Evolutionary conservation across 441 rosid genomes (phyloP), one percentile per base, ranked within the genome.

Genomic region (Isatis lusitanica): DNA sequence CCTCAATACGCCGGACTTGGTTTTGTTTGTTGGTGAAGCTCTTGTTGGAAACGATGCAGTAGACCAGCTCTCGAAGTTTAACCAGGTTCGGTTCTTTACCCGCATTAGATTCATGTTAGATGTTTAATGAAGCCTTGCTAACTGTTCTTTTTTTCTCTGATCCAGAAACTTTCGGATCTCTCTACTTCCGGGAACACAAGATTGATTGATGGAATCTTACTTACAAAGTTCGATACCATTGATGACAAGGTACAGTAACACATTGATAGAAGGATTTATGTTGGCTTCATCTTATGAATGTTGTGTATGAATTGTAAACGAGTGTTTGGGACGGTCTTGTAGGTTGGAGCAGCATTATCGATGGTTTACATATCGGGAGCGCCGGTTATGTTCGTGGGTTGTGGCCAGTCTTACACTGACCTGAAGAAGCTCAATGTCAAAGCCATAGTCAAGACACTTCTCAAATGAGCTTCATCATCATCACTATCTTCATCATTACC

Each of bases 311-410:
- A 38, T 13, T 64, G 9, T 30, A 38, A 70, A 58, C 26, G 74
- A 9, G 40, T 78, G 71, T 36, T 61, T 63, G 38, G 60, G 66
- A 65, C n/a, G 15, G 65, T 44, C 40, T 48, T 81, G 77, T 61
- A 94, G 98, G 99, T 92, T 67, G 99, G 99, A 68, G 99, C 99
- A 28, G 97, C 99, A 0, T 83, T 95, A 43, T 92, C 98, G 0
- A 91, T 95, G 99, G 99, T 95, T 52, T 95, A 95, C 82, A 85
- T 87, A 43, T 95, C 98, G 0, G 99, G 99, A 33, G 83, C 97
- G 9, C 99, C 99, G 0, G 97, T 95, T 36, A 95, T 92, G 99
- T 95, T 94, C n/a, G 94, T 94, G 17, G 99, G 99, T 26, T 94
- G 99, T 17, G 99, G 99, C n/a, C 98, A 92, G 83, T 89, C 96